A percentile compares a stretch with the other conserved stretches of the same genome.
These are phyloP conservation scores for Xylaria sp. DNA, from an alignment of 2,329 filamentous ascomycete species.

Conservation along the genomic window DNA sequence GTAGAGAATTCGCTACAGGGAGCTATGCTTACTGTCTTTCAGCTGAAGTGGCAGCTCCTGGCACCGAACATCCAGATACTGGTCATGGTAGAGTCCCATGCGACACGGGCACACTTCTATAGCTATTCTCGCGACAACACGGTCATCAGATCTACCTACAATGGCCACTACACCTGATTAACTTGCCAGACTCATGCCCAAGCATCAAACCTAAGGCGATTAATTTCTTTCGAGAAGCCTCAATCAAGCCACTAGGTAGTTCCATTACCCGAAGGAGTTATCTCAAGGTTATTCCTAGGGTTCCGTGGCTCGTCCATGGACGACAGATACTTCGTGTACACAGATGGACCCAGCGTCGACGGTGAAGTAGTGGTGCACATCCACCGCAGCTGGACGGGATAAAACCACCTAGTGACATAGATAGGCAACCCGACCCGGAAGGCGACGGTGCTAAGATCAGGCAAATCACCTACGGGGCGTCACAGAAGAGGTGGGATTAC, in stretches of 20 bases:
- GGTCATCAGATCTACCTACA: background rate
- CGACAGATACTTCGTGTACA: constrained; percentile 9
- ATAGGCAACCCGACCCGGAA: background rate
- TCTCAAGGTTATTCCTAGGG: background rate
- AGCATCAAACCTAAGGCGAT: background rate
- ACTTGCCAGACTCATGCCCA: background rate
- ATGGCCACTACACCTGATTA: background rate
- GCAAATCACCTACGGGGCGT: constrained; percentile 10
- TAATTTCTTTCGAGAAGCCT: background rate
- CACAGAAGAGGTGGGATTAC: constrained; percentile 7
- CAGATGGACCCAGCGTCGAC: background rate
- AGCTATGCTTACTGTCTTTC: background rate
- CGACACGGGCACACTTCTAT: background rate
- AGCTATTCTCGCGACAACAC: background rate
- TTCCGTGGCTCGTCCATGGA: background rate
- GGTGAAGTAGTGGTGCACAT: constrained; percentile 5
- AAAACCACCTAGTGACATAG: background rate
- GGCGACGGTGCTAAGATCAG: background rate
- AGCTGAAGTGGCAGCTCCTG: background rate
- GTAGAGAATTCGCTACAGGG: background rate
- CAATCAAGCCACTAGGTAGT: background rate
- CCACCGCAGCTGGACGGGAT: constrained; percentile 10
- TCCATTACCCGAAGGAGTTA: background rate
- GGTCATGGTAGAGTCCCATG: background rate
- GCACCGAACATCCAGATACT: background rate